Percentiles rank a stretch among this genome's conserved stretches.
Conservation (phyloP, 257 asterid genomes). For the Ajuga chamaepitys region DNA sequence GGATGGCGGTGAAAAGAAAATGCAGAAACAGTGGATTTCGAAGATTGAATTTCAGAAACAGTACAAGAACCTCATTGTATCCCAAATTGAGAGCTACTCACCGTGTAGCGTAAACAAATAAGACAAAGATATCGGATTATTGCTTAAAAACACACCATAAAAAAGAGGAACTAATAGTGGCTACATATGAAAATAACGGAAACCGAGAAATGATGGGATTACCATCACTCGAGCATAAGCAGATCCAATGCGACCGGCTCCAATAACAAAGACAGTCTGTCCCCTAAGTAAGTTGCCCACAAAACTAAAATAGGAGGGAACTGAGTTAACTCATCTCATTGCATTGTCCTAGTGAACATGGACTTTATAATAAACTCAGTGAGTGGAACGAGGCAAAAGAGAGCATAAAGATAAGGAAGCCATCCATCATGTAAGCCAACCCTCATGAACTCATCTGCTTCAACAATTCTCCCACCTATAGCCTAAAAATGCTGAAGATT, state of each 20-base stretch:
- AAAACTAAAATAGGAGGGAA: constrained; percentile 38
- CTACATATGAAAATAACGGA: no score
- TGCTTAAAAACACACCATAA: not conserved
- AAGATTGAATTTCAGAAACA: no score
- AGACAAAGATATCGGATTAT: not conserved
- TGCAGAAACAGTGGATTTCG: no score
- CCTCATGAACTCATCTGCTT: constrained; percentile 98
- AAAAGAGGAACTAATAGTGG: not conserved
- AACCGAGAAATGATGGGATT: not conserved
- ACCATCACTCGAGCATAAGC: constrained; percentile 99
- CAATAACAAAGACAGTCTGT: constrained; percentile 93
- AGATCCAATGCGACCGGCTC: constrained; percentile 97
- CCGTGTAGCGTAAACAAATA: no score
- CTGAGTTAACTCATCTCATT: not conserved
- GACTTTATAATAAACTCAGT: not conserved
- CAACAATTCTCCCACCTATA: constrained; percentile 90
- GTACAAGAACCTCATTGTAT: no score
- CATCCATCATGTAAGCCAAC: constrained; percentile 92
- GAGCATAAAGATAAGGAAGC: constrained; percentile 87
- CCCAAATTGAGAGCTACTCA: no score
- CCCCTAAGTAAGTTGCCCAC: constrained; percentile 97
- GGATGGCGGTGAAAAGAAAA: no score
- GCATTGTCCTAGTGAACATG: not conserved
- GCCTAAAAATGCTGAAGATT: constrained; percentile 86
- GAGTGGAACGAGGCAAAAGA: not conserved